Percentiles rank a stretch among this genome's conserved stretches.
Conservation (phyloP, 768 basidiomycete genomes). For the Boletus reticuloceps region DNA sequence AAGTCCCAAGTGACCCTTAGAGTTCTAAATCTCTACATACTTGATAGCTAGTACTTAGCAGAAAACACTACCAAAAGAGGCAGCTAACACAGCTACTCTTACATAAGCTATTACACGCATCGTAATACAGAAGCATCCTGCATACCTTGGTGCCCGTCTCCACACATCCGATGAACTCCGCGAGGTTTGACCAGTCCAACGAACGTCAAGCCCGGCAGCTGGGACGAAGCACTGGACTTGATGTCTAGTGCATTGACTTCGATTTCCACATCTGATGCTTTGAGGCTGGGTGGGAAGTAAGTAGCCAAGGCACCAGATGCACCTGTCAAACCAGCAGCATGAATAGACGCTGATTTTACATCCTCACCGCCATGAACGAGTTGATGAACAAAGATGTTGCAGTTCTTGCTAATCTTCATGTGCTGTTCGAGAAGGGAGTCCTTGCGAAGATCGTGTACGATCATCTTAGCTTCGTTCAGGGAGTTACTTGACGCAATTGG, state of each 20-base stretch:
- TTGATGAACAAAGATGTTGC: slow-evolving; percentile 27
- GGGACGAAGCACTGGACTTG: not conserved
- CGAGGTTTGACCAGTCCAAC: slow-evolving; percentile 20
- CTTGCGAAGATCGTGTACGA: slow-evolving; percentile 24
- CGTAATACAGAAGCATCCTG: not conserved
- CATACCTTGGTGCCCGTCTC: slow-evolving; percentile 11
- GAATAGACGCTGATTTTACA: slow-evolving; percentile 13
- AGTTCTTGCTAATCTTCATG: slow-evolving; percentile 25
- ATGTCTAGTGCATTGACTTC: slow-evolving; percentile 15
- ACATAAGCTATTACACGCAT: too few species aligned
- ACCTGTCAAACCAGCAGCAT: slow-evolving; percentile 12
- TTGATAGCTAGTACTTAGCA: too few species aligned
- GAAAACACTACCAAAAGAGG: too few species aligned
- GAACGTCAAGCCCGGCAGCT: slow-evolving; percentile 16
- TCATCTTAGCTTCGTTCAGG: slow-evolving; percentile 17
- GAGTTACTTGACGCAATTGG: too few species aligned
- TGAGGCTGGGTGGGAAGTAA: slow-evolving; percentile 18
- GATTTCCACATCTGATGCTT: slow-evolving; percentile 19
- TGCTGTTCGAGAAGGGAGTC: slow-evolving; percentile 29
- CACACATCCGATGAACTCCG: slow-evolving; percentile 2
- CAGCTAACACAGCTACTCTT: too few species aligned
- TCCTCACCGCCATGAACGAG: slow-evolving; percentile 26
- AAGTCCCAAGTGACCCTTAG: too few species aligned
- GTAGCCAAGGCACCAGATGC: slow-evolving; percentile 14
- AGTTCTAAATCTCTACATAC: too few species aligned